Evolutionary conservation across 2,329 filamentous ascomycete genomes (phyloP).

Genomic region (Phymatotrichopsis omnivora): DNA sequence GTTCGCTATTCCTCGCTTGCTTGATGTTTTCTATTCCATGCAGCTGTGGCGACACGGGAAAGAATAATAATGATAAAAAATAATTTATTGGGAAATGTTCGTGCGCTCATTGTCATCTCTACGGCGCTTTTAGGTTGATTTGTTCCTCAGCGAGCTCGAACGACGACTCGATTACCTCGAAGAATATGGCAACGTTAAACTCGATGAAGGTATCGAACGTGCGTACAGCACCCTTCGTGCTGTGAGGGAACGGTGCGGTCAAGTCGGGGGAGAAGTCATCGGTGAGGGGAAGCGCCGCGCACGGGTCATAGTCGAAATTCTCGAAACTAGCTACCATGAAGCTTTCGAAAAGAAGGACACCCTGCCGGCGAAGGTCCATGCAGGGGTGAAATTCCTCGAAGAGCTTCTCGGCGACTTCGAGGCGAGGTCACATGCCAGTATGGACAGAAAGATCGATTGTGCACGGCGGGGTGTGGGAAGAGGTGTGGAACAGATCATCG

Average conservation of each 20-base stretch:
- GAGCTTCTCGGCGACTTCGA: slow-evolving; percentile 79
- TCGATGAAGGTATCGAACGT: slow-evolving; percentile 73
- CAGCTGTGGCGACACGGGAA: background rate
- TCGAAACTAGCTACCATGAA: slow-evolving; percentile 80
- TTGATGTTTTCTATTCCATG: background rate
- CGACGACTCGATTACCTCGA: slow-evolving; percentile 80
- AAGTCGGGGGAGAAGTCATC: slow-evolving; percentile 81
- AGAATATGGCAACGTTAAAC: slow-evolving; percentile 68
- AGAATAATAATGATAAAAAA: background rate
- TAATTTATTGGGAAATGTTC: background rate
- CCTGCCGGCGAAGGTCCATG: slow-evolving; percentile 80
- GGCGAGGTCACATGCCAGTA: slow-evolving; percentile 64
- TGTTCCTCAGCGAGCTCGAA: slow-evolving; percentile 78
- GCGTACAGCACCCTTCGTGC: slow-evolving; percentile 79
- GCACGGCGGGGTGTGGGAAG: slow-evolving; percentile 64
- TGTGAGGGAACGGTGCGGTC: slow-evolving; percentile 77
- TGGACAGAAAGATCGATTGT: slow-evolving; percentile 67
- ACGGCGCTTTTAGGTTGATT: slow-evolving; percentile 49
- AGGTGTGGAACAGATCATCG: slow-evolving; percentile 71
- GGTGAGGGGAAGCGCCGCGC: slow-evolving; percentile 75
- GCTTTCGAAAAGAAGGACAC: slow-evolving; percentile 75
- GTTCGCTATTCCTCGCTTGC: slow-evolving; percentile 13
- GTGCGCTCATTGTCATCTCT: slow-evolving; percentile 3
- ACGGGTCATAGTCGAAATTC: slow-evolving; percentile 81
- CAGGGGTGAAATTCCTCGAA: slow-evolving; percentile 79